A percentile compares a stretch with the other conserved stretches of the same genome.
Conservation (phyloP, 1,139 yeast genomes). For the Protomyces gravidus region DNA sequence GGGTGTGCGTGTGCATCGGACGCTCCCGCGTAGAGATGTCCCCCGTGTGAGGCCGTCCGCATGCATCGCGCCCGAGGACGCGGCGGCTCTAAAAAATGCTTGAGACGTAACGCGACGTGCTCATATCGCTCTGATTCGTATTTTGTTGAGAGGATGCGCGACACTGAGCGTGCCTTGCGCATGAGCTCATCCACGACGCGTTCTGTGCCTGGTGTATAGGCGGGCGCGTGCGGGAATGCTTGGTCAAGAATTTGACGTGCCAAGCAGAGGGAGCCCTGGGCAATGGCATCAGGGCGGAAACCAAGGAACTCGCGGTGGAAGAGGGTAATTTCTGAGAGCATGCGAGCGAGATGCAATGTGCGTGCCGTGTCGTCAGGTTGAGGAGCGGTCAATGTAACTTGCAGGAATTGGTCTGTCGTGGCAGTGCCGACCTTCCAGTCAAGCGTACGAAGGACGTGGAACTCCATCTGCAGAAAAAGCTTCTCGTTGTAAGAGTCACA, state of each 20-base stretch:
- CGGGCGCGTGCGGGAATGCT: slow-evolving; percentile 32
- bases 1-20: background rate
- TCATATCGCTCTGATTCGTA: slow-evolving; percentile 38
- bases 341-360: slow-evolving; percentile 48
- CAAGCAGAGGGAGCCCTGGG: slow-evolving; percentile 64
- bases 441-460: slow-evolving; percentile 75
- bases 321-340: slow-evolving; percentile 69
- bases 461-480: slow-evolving; percentile 94
- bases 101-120: slow-evolving; percentile 39
- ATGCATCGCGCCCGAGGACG: too few species aligned
- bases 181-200: slow-evolving; percentile 38
- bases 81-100: slow-evolving; percentile 34
- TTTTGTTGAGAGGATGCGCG: slow-evolving; percentile 41
- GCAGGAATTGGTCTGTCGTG: slow-evolving; percentile 42
- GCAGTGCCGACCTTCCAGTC: slow-evolving; percentile 76
- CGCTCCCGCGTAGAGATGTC: background rate
- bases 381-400: slow-evolving; percentile 38
- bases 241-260: slow-evolving; percentile 56
- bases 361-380: slow-evolving; percentile 40
- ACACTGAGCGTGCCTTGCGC: slow-evolving; percentile 34
- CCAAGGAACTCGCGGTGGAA: slow-evolving; percentile 66
- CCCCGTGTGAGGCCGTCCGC: background rate
- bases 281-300: slow-evolving; percentile 58
- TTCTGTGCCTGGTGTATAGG: slow-evolving; percentile 41
- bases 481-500: slow-evolving; percentile 79